These are phyloP conservation scores for Gynostemma pentaphyllum DNA, from an alignment of 306 rosid species.

Conservation along the genomic window DNA sequence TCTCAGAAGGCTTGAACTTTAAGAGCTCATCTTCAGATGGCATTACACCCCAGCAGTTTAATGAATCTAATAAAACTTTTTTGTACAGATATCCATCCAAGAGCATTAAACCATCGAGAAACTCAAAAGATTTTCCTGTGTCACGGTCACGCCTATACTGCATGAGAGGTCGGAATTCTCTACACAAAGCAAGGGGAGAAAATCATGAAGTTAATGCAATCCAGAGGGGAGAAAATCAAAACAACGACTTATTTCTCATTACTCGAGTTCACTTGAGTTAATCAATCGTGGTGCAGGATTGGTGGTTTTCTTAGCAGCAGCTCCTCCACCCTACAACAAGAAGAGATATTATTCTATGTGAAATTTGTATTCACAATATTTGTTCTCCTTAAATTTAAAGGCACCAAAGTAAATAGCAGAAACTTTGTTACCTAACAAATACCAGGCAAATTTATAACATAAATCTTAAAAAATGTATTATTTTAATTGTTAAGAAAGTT, in stretches of 20 bases:
- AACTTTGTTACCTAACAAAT: not conserved
- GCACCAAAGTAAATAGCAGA: not conserved
- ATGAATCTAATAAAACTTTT: conserved; percentile 67
- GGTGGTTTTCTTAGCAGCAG: conserved; percentile 37
- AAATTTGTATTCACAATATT: not conserved
- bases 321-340: conserved; percentile 70
- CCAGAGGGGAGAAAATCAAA: not conserved
- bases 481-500: not conserved
- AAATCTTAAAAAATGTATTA: no score
- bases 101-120: conserved; percentile 72
- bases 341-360: not conserved
- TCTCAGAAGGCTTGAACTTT: conserved; percentile 64
- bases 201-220: conserved; percentile 8
- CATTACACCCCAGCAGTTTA: conserved; percentile 68
- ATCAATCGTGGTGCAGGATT: conserved; percentile 79
- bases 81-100: conserved; percentile 83
- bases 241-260: conserved; percentile 15
- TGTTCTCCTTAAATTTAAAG: not conserved
- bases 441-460: not conserved
- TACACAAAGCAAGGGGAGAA: conserved; percentile 16
- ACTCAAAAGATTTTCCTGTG: conserved; percentile 44
- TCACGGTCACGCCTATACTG: conserved; percentile 62
- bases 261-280: conserved; percentile 91
- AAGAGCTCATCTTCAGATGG: conserved; percentile 73
- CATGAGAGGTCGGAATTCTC: conserved; percentile 92